Base-by-base conservation (phyloP, 176 grass and related monocot genomes). In the Oropetium thomaeum region DNA sequence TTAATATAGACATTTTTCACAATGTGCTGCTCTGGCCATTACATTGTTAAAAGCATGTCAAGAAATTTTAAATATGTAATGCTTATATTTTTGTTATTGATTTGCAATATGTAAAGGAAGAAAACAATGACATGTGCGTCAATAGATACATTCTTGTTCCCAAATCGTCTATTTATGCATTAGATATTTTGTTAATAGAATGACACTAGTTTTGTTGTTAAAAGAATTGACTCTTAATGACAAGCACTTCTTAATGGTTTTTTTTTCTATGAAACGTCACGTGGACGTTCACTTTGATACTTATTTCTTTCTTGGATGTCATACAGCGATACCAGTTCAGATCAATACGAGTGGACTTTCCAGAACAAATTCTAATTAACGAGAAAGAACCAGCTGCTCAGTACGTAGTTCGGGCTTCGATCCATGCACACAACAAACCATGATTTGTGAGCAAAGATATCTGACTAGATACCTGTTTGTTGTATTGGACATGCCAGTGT, bases 311-410 rank as follows among this genome's bases (percentile, higher is more conserved):
- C 34, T 77, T 67, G 61, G 67, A 51, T 64, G 71, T 67, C 48
- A 82, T 81, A 29, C 89, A 92, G 89, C 82, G n/a, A 58, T 88
- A 85, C 40, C 70, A 76, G 60, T 92, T 92, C 52, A 85, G 72
- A 71, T 85, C 79, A 43, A 79, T 88, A 26, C 74, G 82, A 7
- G 82, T 88, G 34, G 85, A 92, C 71, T 92, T 92, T 34, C 69
- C 83, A 40, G 89, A 92, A 44, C 89, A 88, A 79, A 88, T 92
- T 76, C 79, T 92, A 29, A 77, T 92, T n/a, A 92, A 92, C 27
- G 89, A 88, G 59, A 85, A 87, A 44, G 65, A 38, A 66, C 79
- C 89, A 71, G 58, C 74, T 62, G 43, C 76, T 58, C 82, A 82
- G 28, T 75, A 85, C 71, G 58, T 88, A 20, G 59, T 65, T 38